Evolutionary conservation across 768 basidiomycete species (phyloP), one percentile per base, ranked within the genome.

Genomic region (Auricularia heimuer): DNA sequence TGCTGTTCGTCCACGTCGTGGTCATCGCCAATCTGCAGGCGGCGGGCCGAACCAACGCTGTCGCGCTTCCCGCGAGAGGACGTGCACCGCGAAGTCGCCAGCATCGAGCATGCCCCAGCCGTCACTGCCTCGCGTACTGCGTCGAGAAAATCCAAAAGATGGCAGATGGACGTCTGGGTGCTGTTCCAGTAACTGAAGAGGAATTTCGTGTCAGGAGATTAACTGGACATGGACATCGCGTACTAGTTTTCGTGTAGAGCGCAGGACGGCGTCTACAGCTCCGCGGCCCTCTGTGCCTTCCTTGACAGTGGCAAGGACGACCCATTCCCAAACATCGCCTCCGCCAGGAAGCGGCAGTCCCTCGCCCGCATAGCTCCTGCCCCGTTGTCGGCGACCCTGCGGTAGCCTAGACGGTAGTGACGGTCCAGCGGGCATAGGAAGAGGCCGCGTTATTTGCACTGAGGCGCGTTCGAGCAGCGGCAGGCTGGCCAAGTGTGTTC

Each of bases 51-150:
- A 92, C 77, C 86, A 92, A 73, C 83, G 85, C 68, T 86, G 82
- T 67, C 83, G 78, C 33, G 87, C 87, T 34, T 82, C 79, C 65
- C 75, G 81, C 75, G 87, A 88, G 65, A 92, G 69, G 60, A 94
- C 78, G 71, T 94, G 91, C 24, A 93, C 84, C 0, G 85, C 91
- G 78, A 91, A 89, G 58, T 84, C 80, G 36, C 90, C 90, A 6
- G 84, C 88, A 72, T 94, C 91, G 60, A 94, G 77, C 85, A 93
- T 85, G 2, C 87, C 88, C 92, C 91, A 94, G 33, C 88, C 89
- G 63, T 86, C 86, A 67, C 82, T 80, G 65, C 79, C 35, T 81
- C 77, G 39, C 82, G 81, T 71, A 84, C 85, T 36, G 82, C 77
- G 65, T 89, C 36, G 10, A n/a, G 2, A 42, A n/a, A 54, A 61